These are phyloP conservation scores for Torulaspora gathmanii DNA, from an alignment of 805 yeast species.

Conservation along the genomic window DNA sequence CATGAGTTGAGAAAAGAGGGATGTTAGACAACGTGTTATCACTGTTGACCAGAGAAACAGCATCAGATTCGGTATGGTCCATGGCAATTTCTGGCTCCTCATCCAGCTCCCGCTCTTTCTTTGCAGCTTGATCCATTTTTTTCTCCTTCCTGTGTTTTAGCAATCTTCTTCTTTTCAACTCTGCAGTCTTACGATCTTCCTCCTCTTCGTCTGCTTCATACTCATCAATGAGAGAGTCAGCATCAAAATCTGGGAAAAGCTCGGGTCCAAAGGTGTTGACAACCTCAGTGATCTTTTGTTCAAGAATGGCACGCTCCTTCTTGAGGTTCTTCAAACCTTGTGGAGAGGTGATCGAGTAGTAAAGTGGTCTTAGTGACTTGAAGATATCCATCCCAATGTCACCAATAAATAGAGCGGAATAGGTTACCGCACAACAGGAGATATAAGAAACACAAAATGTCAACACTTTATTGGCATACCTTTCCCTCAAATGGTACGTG, in stretches of 20 bases:
- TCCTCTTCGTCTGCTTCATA: conserved; percentile 28
- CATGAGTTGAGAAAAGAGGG: conserved; percentile 40
- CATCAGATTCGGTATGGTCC: conserved; percentile 47
- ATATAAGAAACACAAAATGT: conserved; percentile 53
- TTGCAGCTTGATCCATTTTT: conserved; percentile 13
- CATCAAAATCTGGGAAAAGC: conserved; percentile 79
- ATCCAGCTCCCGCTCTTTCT: conserved; percentile 6
- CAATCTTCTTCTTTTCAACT: conserved; percentile 37
- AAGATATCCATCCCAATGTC: conserved; percentile 89
- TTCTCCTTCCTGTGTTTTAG: conserved; percentile 27
- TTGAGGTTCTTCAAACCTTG: conserved; percentile 55
- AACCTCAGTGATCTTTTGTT: conserved; percentile 68
- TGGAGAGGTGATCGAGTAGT: conserved; percentile 57
- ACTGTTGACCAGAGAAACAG: conserved; percentile 37
- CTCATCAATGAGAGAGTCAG: conserved; percentile 28
- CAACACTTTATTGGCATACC: conserved; percentile 34
- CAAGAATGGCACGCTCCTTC: conserved; percentile 54
- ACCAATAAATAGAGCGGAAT: conserved; percentile 86
- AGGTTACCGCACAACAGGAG: conserved; percentile 69
- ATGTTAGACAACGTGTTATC: conserved; percentile 39
- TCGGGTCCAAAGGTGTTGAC: conserved; percentile 81
- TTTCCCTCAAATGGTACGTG: conserved; percentile 34
- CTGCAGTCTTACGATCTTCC: conserved; percentile 38
- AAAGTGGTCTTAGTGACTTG: conserved; percentile 78
- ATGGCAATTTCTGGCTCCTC: conserved; percentile 2